Base-by-base conservation (phyloP, 2,329 filamentous ascomycete genomes). In the Trichoderma semiorbis region DNA sequence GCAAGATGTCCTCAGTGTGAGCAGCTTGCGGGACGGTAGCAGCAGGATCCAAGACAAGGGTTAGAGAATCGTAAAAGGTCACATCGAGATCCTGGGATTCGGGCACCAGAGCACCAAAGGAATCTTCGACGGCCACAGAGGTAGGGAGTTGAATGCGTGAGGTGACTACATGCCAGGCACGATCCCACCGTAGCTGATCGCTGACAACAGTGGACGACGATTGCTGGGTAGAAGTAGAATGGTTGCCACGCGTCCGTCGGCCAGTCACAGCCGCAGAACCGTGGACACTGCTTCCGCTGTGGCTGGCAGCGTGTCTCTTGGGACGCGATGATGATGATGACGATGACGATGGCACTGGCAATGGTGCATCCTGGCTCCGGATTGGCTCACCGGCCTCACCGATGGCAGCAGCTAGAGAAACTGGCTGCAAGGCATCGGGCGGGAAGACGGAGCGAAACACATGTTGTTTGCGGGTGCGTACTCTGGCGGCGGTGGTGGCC, bases 151-250 rank as follows among this genome's bases (percentile, higher is more conserved):
- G 84, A 60, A 91, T 86, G 39, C 83, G 83, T 34, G 86, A 84
- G 18, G 89, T 91, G 73, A 91, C 88, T 32, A 83, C 80, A 77
- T 89, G 87, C 90, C 90, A 91, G 72, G 89, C 88, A 73, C 86
- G 82, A 77, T 91, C 88, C 84, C 86, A 90, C 74, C 83, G 84
- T 69, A 85, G 83, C 79, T 90, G 89, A 74, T 89, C 85, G 72
- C 82, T 80, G 39, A 78, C 75, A 32, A 32, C 26, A 16, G 67
- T 12, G 30, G 67, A 28, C 14, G 57, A 62, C 32, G 57, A 73
- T 63, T 36, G 71, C 39, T 72, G 70, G 16, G 43, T 26, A n/a
- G 70, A 57, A 50, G 43, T 24, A 32, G 70, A 43, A 36, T 62
- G 67, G 39, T 69, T 69, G 67, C 57, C 57, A 62, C 67, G 67